Base-by-base conservation (phyloP, 495 filamentous ascomycete species). In the Symbiotaphrina buchneri region DNA sequence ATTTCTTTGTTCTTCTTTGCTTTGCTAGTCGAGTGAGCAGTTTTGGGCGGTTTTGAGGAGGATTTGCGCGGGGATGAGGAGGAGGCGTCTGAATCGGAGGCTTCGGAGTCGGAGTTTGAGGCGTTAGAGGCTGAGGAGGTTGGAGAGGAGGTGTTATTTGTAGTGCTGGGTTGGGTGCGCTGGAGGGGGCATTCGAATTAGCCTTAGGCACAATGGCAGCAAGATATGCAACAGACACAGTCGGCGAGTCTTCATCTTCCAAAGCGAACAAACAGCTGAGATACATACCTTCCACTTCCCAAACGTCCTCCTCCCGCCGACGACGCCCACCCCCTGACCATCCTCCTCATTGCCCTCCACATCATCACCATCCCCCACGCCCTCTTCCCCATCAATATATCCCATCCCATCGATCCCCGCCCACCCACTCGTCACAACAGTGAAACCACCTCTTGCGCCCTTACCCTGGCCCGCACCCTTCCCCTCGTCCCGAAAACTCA, bases 401-500 rank as follows among this genome's bases (percentile, higher is more conserved):
- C 28, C n/a, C n/a, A 22, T 32, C 10, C 34, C 15, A 31, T 52
- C 53, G 31, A 54, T 52, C 5, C 38, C 48, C 13, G 15, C 30
- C 3, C 13, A 32, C 10, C 30, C 19, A 11, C 14, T 22, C 1
- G 15, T 18, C 10, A 18, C 30, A 27, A 32, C 30, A 10, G 3
- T 13, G 10, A 32, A 20, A 10, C 30, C 30, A 11, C 30, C 14
- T 1, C 10, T 10, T 32, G 2, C 30, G 20, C 19, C 30, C 26
- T 32, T 20, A 2, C 19, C 30, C 14, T 23, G 10, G 14, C 20
- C 18, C 6, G 13, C 16, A 2, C 11, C 18, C 11, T 16, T 10
- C 19, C 10, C 17, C 5, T 33, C 11, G 31, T 33, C 31, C 24
- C 52, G 47, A 35, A 58, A 57, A 36, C 59, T 65, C 27, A 97